Conservation (phyloP, 495 filamentous ascomycete species). For the Aspergillus sparsus region DNA sequence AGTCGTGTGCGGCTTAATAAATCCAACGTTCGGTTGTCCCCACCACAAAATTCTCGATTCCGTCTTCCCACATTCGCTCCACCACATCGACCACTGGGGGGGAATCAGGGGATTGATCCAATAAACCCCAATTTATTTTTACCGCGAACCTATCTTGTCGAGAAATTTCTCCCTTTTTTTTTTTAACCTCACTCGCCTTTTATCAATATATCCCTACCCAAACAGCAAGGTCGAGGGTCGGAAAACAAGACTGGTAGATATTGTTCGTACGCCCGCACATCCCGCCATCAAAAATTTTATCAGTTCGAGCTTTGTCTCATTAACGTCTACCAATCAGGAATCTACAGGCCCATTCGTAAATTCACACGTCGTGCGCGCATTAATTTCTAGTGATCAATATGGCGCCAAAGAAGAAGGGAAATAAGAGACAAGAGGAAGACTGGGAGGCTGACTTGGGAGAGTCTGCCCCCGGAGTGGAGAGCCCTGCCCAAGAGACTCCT, state of each 20-base stretch:
- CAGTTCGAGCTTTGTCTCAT: background rate
- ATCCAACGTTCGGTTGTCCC: slow-evolving; percentile 16
- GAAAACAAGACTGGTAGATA: slow-evolving; percentile 15
- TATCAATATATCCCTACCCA: too few species aligned
- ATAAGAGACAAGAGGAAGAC: slow-evolving; percentile 84
- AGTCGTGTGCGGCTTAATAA: slow-evolving; percentile 19
- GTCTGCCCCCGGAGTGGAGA: slow-evolving; percentile 56
- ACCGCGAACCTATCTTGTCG: slow-evolving; percentile 13
- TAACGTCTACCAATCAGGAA: too few species aligned
- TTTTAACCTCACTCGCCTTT: slow-evolving; percentile 19
- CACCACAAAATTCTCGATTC: slow-evolving; percentile 22
- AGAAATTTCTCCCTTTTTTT: slow-evolving; percentile 8
- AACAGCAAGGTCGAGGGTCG: slow-evolving; percentile 3
- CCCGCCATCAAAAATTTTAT: slow-evolving; percentile 14
- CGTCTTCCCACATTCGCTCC: slow-evolving; percentile 17
- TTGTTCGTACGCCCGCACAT: slow-evolving; percentile 21
- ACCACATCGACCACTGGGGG: slow-evolving; percentile 23
- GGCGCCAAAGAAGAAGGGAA: slow-evolving; percentile 93
- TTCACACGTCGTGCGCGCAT: background rate
- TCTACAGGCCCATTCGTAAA: too few species aligned
- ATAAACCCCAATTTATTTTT: slow-evolving; percentile 17
- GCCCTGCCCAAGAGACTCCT: slow-evolving; percentile 41
- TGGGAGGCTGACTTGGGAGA: slow-evolving; percentile 98
- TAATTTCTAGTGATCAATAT: slow-evolving; percentile 35
- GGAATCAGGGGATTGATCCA: slow-evolving; percentile 9